Base-by-base conservation (phyloP, 2,329 filamentous ascomycete species). In the Trichoderma afroharzianum region DNA sequence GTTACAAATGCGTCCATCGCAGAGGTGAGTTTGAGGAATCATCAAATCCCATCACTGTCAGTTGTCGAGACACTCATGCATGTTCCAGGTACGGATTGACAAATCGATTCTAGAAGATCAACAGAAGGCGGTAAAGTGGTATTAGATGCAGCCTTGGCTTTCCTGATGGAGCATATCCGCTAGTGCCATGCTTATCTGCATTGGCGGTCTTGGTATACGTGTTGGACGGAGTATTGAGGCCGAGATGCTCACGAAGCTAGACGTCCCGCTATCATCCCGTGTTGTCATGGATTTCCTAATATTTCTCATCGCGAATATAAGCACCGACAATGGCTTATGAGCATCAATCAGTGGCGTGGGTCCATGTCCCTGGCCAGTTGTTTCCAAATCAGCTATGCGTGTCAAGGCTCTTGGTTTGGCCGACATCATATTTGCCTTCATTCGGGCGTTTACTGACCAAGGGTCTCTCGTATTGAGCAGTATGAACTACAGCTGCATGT, bases 111-210 rank as follows among this genome's bases (percentile, higher is more conserved):
- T 68, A 68, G 36, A 68, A 68, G 53, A 59, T 47, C 55, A 68
- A 24, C 33, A 24, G 33, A 59, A 47, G 28, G 58, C 14, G 11
- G 33, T 18, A 2, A 12, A 50, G 64, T 21, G 32, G 64, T 47
- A 11, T 30, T 24, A 50, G 33, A 59, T 68, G 55, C 64, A 68
- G 11, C 28, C 26, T 24, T 24, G 64, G 55, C 64, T 59, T 68
- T 68, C 53, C 36, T 50, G 64, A 68, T 59, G 14, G 55, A 50
- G 36, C 26, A 58, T 67, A 9, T 18, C 63, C 63, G 21, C 50
- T 58, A 57, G 47, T 57, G 50, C 53, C 36, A 39, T 59, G 33
- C 64, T 47, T 68, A 68, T 68, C 36, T 68, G 53, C 64, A 47
- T 68, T 68, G 53, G 50, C 3, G 63, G 32, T 24, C 24, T 67